phyloP scores from a whole-genome alignment of 1,284 basidiomycete species.

The Cryptococcus sp. region DNA sequence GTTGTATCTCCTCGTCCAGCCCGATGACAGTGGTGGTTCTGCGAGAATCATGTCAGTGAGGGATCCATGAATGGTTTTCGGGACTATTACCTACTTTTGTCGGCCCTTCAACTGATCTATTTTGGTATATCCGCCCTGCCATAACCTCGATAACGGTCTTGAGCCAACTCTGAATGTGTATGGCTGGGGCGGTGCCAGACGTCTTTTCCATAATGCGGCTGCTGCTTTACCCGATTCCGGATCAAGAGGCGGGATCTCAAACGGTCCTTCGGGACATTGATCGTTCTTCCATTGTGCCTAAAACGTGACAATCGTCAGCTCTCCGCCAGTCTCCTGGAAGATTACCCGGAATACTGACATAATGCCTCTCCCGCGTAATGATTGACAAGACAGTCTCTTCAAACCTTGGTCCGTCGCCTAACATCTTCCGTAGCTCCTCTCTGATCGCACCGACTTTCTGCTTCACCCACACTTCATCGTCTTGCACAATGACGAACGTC shows the following conservation, averaged over 20 bases:
- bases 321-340: background rate
- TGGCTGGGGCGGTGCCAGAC: conserved; percentile 26
- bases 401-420: conserved; percentile 37
- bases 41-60: background rate
- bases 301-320: background rate
- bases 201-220: conserved; percentile 28
- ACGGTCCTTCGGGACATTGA: conserved; percentile 42
- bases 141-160: conserved; percentile 35
- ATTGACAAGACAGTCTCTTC: conserved; percentile 40
- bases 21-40: conserved; percentile 24
- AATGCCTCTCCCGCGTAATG: conserved; percentile 43
- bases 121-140: conserved; percentile 35
- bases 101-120: conserved; percentile 40
- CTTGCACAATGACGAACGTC: conserved; percentile 41
- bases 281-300: conserved; percentile 53
- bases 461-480: conserved; percentile 40
- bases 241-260: conserved; percentile 38
- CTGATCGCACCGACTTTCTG: conserved; percentile 31
- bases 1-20: conserved; percentile 33
- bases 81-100: conserved; percentile 24
- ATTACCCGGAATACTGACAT: conserved; percentile 28
- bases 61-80: background rate
- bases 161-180: conserved; percentile 45
- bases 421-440: conserved; percentile 43
- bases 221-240: conserved; percentile 19